Conservation (phyloP, 2,329 filamentous ascomycete genomes). For the Fusarium bactridioides region DNA sequence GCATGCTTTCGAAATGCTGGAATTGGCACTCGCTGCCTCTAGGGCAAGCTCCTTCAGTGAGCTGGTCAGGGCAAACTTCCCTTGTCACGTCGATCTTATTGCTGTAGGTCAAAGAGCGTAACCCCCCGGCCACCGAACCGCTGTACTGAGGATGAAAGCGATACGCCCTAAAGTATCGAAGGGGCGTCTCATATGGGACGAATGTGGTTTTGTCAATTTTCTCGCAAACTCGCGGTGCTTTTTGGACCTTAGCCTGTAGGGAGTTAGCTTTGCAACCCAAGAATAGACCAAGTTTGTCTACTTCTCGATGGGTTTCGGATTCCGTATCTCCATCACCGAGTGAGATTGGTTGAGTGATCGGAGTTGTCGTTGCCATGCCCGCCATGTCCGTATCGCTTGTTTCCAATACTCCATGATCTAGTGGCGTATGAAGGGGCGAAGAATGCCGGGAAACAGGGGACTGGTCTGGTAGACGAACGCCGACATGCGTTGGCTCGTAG, state of each 20-base stretch:
- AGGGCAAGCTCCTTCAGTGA: slow-evolving; percentile 72
- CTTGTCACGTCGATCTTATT: slow-evolving; percentile 82
- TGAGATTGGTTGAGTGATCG: slow-evolving; percentile 45
- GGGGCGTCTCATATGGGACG: slow-evolving; percentile 80
- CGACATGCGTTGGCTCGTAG: slow-evolving; percentile 64
- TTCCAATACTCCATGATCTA: slow-evolving; percentile 33
- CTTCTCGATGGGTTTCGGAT: slow-evolving; percentile 51
- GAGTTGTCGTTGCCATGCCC: slow-evolving; percentile 31
- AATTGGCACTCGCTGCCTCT: slow-evolving; percentile 75
- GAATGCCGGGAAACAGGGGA: slow-evolving; percentile 1
- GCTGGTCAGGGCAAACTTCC: slow-evolving; percentile 79
- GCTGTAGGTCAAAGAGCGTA: slow-evolving; percentile 91
- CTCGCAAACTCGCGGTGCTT: neutral
- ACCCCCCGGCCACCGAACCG: slow-evolving; percentile 74
- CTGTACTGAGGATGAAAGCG: slow-evolving; percentile 85
- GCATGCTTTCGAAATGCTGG: slow-evolving; percentile 73
- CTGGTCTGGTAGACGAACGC: slow-evolving; percentile 21
- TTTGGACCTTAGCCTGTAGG: slow-evolving; percentile 27
- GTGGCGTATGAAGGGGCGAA: slow-evolving; percentile 16
- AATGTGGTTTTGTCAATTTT: slow-evolving; percentile 37
- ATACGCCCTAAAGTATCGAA: slow-evolving; percentile 85
- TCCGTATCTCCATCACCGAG: slow-evolving; percentile 36
- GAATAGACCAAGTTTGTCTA: slow-evolving; percentile 47
- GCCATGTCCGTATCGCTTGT: slow-evolving; percentile 42
- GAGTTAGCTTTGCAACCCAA: slow-evolving; percentile 28